phyloP scores from a whole-genome alignment of 2,329 filamentous ascomycete species.

The Chaetomiaceae sp. region DNA sequence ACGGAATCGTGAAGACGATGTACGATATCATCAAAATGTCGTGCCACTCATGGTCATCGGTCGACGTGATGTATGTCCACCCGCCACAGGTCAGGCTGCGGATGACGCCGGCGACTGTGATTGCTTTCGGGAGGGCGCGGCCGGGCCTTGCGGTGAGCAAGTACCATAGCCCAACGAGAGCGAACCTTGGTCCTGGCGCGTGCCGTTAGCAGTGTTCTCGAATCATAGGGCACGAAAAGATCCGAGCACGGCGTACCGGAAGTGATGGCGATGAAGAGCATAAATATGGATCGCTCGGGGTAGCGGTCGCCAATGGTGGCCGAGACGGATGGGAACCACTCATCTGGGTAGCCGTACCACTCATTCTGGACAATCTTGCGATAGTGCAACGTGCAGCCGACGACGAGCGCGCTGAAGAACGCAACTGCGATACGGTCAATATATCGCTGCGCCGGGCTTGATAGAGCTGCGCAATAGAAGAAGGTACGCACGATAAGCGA shows the following conservation, averaged over 20 bases:
- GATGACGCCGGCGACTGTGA: slow-evolving; percentile 75
- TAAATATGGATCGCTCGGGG: slow-evolving; percentile 93
- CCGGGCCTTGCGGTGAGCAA: slow-evolving; percentile 75
- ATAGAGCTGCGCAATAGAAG: background rate
- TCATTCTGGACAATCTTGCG: slow-evolving; percentile 98
- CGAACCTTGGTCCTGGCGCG: slow-evolving; percentile 73
- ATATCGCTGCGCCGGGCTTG: background rate
- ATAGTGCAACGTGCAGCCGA: slow-evolving; percentile 81
- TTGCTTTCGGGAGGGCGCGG: slow-evolving; percentile 71
- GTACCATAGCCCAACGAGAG: slow-evolving; percentile 88
- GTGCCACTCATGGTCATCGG: slow-evolving; percentile 97
- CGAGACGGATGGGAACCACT: slow-evolving; percentile 96
- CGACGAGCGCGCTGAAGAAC: slow-evolving; percentile 78
- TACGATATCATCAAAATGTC: slow-evolving; percentile 99
- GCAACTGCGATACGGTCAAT: slow-evolving; percentile 51
- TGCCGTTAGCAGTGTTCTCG: slow-evolving; percentile 6
- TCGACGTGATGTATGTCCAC: slow-evolving; percentile 98
- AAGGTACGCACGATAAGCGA: slow-evolving; percentile 67
- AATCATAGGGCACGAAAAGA: background rate
- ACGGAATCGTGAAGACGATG: slow-evolving; percentile 86
- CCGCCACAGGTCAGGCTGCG: slow-evolving; percentile 92
- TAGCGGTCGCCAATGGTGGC: slow-evolving; percentile 97
- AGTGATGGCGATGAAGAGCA: slow-evolving; percentile 94
- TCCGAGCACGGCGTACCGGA: slow-evolving; percentile 57
- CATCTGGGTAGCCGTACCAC: slow-evolving; percentile 86